Evolutionary conservation across 345 rosid species (phyloP), one percentile per base, ranked within the genome.

Genomic region (Euclidium syriacum): DNA sequence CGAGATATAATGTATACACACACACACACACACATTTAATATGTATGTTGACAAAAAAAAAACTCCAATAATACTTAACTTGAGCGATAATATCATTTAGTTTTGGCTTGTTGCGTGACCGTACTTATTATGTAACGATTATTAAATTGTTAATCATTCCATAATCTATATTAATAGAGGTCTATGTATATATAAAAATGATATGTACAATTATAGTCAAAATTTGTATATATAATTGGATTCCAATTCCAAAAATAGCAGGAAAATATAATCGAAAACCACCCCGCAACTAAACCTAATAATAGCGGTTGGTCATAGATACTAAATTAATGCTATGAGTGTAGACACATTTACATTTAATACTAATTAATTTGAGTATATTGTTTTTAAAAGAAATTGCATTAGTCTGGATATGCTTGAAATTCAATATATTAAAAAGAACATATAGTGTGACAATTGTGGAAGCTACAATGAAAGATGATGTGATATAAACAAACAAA

Each of bases 401-500:
- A 1, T 34, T 34, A 43, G 63, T 44, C 44, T 65, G 70, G 62
- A 43, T 65, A 64, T 64, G 52, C n/a, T 40, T 22, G 23, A 43
- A 65, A 24, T 20, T 15, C 22, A 26, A 33, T 43, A 5, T 41
- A 10, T 41, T 25, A 6, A 12, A 16, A 44, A 41, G 3, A 23
- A 16, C 33, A 15, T 53, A 52, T 4, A 35, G 34, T 35, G 43
- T 6, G 19, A 32, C 35, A 65, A 12, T 15, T 52, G 14, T 33
- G 44, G 44, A 54, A 43, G 17, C 26, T 33, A 42, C 18, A 42
- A 32, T 20, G n/a, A 53, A 16, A 24, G 44, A 40, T 65, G 35
- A 53, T 65, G 42, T 40, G 68, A 52, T 27, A 10, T 14, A 30
- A 64, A 64, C n/a, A 25, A 64, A 24, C 52, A 64, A 15, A 53